Percentiles rank a stretch among this genome's conserved stretches.
These are phyloP conservation scores for Delphinella strobiligena DNA, from an alignment of 2,329 filamentous ascomycete species.

Conservation along the genomic window DNA sequence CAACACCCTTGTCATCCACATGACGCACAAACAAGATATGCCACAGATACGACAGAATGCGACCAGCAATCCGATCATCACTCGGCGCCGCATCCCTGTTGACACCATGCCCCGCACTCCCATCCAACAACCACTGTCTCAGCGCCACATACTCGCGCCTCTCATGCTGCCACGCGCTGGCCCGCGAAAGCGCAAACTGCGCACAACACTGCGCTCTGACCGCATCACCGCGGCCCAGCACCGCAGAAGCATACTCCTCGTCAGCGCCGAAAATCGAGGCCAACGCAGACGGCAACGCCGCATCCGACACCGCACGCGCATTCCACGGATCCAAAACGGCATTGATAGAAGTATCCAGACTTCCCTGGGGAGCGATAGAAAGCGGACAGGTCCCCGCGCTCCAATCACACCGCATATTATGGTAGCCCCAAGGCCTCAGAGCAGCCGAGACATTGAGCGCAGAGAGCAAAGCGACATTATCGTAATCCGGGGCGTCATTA, in stretches of 20 bases:
- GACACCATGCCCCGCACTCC: constrained; percentile 23
- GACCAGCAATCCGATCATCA: constrained; percentile 38
- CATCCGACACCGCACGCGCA: constrained; percentile 15
- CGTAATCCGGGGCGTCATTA: constrained; percentile 39
- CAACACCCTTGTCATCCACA: constrained; percentile 13
- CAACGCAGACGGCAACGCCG: constrained; percentile 43
- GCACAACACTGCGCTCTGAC: constrained; percentile 22
- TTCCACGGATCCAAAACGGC: constrained; percentile 9
- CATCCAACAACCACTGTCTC: constrained; percentile 44
- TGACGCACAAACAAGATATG: constrained; percentile 36
- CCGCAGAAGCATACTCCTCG: background rate
- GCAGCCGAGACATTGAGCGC: constrained; percentile 28
- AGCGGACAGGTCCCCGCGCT: constrained; percentile 28
- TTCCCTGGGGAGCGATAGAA: constrained; percentile 13
- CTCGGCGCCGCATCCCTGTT: constrained; percentile 38
- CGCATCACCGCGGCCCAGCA: constrained; percentile 25
- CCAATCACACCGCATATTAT: constrained; percentile 41
- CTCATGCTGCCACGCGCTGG: constrained; percentile 38
- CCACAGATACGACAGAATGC: constrained; percentile 55
- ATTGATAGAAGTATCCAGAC: constrained; percentile 29
- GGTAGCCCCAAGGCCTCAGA: constrained; percentile 29
- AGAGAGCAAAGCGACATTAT: constrained; percentile 30
- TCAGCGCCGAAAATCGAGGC: constrained; percentile 6
- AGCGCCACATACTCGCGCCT: constrained; percentile 43
- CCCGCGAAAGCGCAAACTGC: constrained; percentile 49